Base-by-base conservation (phyloP, 192 early-diverging fungal species). In the Backusella australiensis region DNA sequence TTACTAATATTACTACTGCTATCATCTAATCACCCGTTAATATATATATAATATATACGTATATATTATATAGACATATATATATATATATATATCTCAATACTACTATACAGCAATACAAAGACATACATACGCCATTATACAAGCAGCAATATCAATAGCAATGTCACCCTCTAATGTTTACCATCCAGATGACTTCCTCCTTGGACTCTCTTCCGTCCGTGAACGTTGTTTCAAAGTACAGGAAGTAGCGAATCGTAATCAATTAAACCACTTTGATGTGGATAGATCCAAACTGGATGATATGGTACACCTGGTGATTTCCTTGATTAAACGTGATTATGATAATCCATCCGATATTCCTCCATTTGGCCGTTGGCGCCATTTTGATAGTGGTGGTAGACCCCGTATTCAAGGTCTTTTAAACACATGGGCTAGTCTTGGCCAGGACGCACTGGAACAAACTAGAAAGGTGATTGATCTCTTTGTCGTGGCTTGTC, bases 291-390 rank as follows among this genome's bases (percentile, higher is more conserved):
- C 73, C 52, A 92, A 91, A 76, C 79, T 98, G 8, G 82, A 86
- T 34, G 76, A 84, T 5, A 92, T 94, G 1, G 93, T 92, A 71
- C 88, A 92, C 41, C 82, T 85, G 67, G 89, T 98, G 7, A 66
- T 75, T 32, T 78, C 74, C 34, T 63, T 83, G 29, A 78, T 86
- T 34, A 77, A 74, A 29, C 81, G 81, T 7, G 81, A 82, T 44
- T 78, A 41, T 71, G 76, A 88, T 35, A 67, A 82, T 1, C 83
- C 95, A 38, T 91, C 94, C 71, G 49, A 78, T 49, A 94, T 96
- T 67, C 95, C 95, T 26, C 89, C 91, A 6, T 95, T 97, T 78
- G 91, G 94, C n/a, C 89, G 96, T 63, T 94, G 94, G 91, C 89
- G 96, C 52, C 95, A 96, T 59, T 98, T 95, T 81, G 89, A 93